Evolutionary conservation across 768 basidiomycete species (phyloP).

Genomic region (Sporobolomyces roseus): DNA sequence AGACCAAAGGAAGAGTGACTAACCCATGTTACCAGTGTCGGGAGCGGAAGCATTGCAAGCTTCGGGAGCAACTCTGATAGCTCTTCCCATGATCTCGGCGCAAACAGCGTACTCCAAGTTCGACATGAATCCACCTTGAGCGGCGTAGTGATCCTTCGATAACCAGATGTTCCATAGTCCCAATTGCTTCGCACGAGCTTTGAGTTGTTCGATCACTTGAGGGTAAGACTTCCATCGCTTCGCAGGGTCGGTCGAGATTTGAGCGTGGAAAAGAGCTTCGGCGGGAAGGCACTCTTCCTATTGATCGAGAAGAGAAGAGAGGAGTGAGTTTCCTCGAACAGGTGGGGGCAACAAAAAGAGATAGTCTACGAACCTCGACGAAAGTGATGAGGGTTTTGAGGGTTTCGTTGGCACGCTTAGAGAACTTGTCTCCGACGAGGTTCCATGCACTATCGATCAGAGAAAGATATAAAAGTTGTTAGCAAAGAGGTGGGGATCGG

Average conservation of each 20-base stretch:
- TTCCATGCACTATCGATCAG: slow-evolving; percentile 40
- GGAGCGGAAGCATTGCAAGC: slow-evolving; percentile 91
- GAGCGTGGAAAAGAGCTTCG: slow-evolving; percentile 64
- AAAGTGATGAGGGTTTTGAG: slow-evolving; percentile 78
- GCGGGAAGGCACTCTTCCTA: slow-evolving; percentile 90
- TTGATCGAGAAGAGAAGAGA: not conserved
- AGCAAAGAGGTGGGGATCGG: not conserved
- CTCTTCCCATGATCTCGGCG: slow-evolving; percentile 57
- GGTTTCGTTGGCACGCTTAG: slow-evolving; percentile 78
- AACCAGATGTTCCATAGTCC: slow-evolving; percentile 98
- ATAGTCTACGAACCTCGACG: slow-evolving; percentile 49
- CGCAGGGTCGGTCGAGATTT: slow-evolving; percentile 69
- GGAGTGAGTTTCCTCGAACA: not conserved
- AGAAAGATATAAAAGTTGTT: not conserved
- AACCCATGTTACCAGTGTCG: slow-evolving; percentile 59
- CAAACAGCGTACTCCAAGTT: slow-evolving; percentile 98
- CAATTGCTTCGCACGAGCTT: slow-evolving; percentile 75
- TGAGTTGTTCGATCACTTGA: slow-evolving; percentile 75
- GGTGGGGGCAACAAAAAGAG: not conserved
- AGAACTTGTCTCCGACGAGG: slow-evolving; percentile 80
- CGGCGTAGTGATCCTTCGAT: slow-evolving; percentile 67
- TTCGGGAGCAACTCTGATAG: slow-evolving; percentile 73
- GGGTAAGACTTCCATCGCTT: slow-evolving; percentile 80
- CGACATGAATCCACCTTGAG: slow-evolving; percentile 75
- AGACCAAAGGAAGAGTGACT: not conserved